Base-by-base conservation (phyloP, 495 filamentous ascomycete species). In the Podospora tetraspora region DNA sequence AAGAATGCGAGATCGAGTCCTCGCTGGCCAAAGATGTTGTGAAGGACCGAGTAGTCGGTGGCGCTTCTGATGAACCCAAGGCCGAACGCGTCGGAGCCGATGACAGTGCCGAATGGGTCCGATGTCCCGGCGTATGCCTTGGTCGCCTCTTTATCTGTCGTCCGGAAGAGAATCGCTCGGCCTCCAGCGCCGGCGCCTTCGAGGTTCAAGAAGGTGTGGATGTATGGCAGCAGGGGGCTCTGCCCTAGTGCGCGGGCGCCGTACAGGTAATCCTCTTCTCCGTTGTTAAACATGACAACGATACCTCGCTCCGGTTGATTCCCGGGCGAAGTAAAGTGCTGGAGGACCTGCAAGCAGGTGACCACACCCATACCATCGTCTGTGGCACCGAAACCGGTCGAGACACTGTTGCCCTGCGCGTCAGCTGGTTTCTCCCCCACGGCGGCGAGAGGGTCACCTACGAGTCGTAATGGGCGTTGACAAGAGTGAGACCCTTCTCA, bases 131-230 rank as follows among this genome's bases (percentile, higher is more conserved):
- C 83, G 78, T 97, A 98, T 24, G 88, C 88, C 62, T 81, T 84
- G 0, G 93, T 95, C 34, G 97, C 91, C 80, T 98, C 92, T 7
- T 87, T 86, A 77, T 98, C 94, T 0, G 92, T 93, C 62, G 87
- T 89, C 37, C 95, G 86, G 78, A 99, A 97, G 10, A 97, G 77
- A 7, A 87, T 90, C 10, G 95, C 94, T 61, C 93, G 87, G 9
- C 95, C 94, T 21, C 95, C 95, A 37, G 94, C 95, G 59, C 95
- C 95, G 56, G 95, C 94, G 13, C 95, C 95, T 78, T 99, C 95
- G 37, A 99, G 85, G 71, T 99, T 99, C 30, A 98, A 78, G 76
- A 99, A 98, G 0, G 91, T 91, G 73, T 93, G 89, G 32, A 89
- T 83, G 71, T 93, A 90, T 25, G 83, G 85, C 1, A 89, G 85